Evolutionary conservation across 768 basidiomycete species (phyloP).

Genomic region (Boletus rex-veris): DNA sequence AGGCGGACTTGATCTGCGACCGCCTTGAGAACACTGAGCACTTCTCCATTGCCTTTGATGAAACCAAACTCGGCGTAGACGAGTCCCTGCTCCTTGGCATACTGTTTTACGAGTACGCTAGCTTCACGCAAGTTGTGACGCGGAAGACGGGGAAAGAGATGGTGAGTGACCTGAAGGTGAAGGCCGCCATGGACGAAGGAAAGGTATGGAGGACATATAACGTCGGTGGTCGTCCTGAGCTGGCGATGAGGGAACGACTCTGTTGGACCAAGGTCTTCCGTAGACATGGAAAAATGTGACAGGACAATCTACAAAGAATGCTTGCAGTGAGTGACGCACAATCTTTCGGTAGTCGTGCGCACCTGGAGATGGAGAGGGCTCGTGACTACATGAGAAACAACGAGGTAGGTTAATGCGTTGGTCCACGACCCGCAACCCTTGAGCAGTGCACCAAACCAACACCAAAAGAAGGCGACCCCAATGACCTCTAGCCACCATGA

Average conservation of each 20-base stretch:
- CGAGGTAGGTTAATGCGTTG: constrained; percentile 65
- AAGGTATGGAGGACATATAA: constrained; percentile 79
- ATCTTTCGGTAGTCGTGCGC: constrained; percentile 18
- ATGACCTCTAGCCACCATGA: constrained; percentile 73
- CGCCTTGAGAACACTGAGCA: constrained; percentile 72
- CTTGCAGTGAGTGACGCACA: constrained; percentile 3
- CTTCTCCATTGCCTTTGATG: constrained; percentile 78
- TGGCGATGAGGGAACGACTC: constrained; percentile 95
- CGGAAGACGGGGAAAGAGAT: constrained; percentile 93
- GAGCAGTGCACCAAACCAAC: constrained; percentile 77
- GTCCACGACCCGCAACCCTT: constrained; percentile 68
- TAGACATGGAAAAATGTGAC: constrained; percentile 96
- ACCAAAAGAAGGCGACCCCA: constrained; percentile 82
- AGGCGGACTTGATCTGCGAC: constrained; percentile 89
- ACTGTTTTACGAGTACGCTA: constrained; percentile 80
- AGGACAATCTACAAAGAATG: constrained; percentile 69
- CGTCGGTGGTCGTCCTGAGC: constrained; percentile 95
- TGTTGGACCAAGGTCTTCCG: constrained; percentile 80
- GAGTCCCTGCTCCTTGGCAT: constrained; percentile 79
- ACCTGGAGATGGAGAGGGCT: constrained; percentile 96
- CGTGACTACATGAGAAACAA: constrained; percentile 81
- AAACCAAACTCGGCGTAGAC: constrained; percentile 92
- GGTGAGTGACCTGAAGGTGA: constrained; percentile 95
- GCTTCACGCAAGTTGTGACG: constrained; percentile 88
- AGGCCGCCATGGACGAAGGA: constrained; percentile 96